Base-by-base conservation (phyloP, 192 early-diverging fungal genomes). In the Backusella mclennaniae region DNA sequence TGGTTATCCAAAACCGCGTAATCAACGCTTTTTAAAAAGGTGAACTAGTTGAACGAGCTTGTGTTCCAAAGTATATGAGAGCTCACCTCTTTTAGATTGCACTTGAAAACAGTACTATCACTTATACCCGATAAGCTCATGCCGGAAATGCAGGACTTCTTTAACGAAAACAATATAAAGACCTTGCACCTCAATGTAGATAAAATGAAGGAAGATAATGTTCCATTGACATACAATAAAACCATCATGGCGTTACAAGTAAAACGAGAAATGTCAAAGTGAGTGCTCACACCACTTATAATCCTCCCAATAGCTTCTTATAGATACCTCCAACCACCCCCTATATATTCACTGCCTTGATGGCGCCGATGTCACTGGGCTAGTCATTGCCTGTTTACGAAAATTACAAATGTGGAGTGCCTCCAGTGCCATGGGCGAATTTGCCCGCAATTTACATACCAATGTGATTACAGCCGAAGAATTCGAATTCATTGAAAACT, bases 261-360 rank as follows among this genome's bases (percentile, higher is more conserved):
- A 31, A 7, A n/a, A 4, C 42, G 17, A 26, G 8, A 46, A 35
- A 39, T 9, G 33, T 11, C 8, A 39, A 46, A 39, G 6, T 41
- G 36, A 33, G 33, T 3, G 14, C 23, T 4, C 19, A 36, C 11
- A 35, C 49, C 33, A 3, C 33, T 33, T 3, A 33, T 33, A 2
- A 2, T 33, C 0, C 66, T 42, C 41, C 68, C 67, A 21, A 39
- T 72, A 91, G 84, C 86, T 95, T 4, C 83, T 98, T 23, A 92
- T 95, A 14, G 92, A 97, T 73, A 88, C 90, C 2, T 42, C 72
- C 1, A 90, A 92, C 67, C 76, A 87, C 52, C 97, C 96, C 0
- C 73, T 97, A 29, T 98, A 93, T 78, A 73, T 99, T 5, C 97
- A 99, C 80, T 98, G 96, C 76, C 81, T 95, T 35, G 95, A 98